phyloP scores from a whole-genome alignment of 2,329 filamentous ascomycete species.

The Moelleriella libera region DNA sequence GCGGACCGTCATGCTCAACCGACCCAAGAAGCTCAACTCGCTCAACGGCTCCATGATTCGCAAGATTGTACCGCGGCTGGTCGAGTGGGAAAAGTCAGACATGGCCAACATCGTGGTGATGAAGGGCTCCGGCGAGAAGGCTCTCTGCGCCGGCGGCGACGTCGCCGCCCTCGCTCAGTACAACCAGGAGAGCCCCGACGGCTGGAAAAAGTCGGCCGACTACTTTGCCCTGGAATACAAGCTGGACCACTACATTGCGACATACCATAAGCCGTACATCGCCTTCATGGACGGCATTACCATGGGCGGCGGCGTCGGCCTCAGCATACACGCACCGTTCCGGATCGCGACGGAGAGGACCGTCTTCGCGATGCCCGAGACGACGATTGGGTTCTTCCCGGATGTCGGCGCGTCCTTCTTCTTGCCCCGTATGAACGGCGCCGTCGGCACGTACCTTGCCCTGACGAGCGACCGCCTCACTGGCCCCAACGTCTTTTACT shows the following conservation, averaged over 20 bases:
- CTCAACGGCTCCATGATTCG: constrained; percentile 88
- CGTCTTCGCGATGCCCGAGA: constrained; percentile 96
- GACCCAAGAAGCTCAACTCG: constrained; percentile 81
- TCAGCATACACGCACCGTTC: constrained; percentile 91
- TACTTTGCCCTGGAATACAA: constrained; percentile 96
- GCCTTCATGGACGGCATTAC: constrained; percentile 97
- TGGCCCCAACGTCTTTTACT: constrained; percentile 77
- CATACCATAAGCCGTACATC: constrained; percentile 83
- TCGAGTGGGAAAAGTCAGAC: constrained; percentile 92
- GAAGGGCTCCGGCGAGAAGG: constrained; percentile 73
- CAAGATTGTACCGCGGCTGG: constrained; percentile 79
- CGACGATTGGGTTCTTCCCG: constrained; percentile 95
- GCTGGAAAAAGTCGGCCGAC: constrained; percentile 60
- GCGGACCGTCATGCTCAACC: constrained; percentile 85
- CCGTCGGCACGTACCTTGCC: constrained; percentile 81
- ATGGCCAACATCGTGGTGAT: constrained; percentile 86
- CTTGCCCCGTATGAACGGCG: constrained; percentile 75
- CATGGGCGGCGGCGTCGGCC: constrained; percentile 92
- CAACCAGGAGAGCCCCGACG: constrained; percentile 54
- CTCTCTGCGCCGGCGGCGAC: constrained; percentile 90
- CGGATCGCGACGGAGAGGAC: constrained; percentile 93
- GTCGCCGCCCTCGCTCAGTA: constrained; percentile 63
- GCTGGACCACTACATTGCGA: constrained; percentile 89
- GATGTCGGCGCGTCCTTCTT: constrained; percentile 97
- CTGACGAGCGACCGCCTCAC: constrained; percentile 74